These are phyloP conservation scores for Pulicaria dysenterica DNA, from an alignment of 129 eudicot genomes.

Conservation along the genomic window DNA sequence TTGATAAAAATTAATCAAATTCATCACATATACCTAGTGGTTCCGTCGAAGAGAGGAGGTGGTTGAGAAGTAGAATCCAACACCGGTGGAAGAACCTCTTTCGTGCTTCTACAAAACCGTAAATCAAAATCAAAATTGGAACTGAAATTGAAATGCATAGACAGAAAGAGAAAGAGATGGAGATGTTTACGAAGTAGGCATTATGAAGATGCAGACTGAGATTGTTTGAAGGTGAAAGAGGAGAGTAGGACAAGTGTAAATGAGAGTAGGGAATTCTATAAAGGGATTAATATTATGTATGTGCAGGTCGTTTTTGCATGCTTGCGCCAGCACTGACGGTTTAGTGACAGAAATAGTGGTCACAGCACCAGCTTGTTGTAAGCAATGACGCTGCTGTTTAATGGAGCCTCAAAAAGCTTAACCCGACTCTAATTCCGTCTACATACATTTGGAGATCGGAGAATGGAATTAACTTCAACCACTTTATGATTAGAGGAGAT, in stretches of 20 bases:
- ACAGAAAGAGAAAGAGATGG: not conserved
- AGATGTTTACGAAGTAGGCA: conserved; percentile 27
- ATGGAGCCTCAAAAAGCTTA: not conserved
- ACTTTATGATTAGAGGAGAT: too few relatives aligned
- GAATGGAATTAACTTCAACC: too few relatives aligned
- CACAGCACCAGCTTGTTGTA: too few relatives aligned
- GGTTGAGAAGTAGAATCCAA: conserved; percentile 77
- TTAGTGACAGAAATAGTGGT: not conserved
- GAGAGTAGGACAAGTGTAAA: not conserved
- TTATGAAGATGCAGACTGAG: conserved; percentile 9
- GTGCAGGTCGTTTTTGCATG: not conserved
- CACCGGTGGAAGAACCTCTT: conserved; percentile 45
- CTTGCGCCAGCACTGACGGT: conserved; percentile 27
- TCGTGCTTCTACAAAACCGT: conserved; percentile 38
- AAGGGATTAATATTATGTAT: too few relatives aligned
- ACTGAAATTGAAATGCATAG: not conserved
- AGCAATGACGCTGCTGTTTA: too few relatives aligned
- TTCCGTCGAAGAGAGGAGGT: conserved; percentile 75
- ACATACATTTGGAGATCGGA: not conserved
- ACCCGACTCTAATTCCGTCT: conserved; percentile 1
- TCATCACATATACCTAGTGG: conserved; percentile 46
- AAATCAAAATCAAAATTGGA: not conserved
- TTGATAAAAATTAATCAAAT: not conserved
- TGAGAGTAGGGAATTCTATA: not conserved
- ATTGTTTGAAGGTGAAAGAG: conserved; percentile 2